A percentile compares a stretch with the other conserved stretches of the same genome.
phyloP scores from a whole-genome alignment of 176 grass and related monocot genomes.

The Cenchrus americanus region DNA sequence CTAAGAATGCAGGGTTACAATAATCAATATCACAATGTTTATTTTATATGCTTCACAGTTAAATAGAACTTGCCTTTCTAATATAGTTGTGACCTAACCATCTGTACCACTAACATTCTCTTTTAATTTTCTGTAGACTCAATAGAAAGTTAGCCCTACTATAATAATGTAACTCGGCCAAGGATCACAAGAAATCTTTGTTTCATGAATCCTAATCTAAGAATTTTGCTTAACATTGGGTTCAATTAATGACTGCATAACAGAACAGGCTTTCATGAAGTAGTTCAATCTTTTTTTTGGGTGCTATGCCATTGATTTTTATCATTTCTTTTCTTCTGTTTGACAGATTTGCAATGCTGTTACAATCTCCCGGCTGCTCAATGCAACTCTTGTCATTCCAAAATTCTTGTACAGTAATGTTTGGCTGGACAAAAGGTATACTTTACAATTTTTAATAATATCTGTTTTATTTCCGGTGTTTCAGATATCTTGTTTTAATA shows the following conservation, averaged over 20 bases:
- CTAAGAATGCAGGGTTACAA: neutral
- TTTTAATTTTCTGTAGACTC: neutral
- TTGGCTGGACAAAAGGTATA: slow-evolving; percentile 93
- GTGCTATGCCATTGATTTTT: slow-evolving; percentile 31
- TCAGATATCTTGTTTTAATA: slow-evolving; percentile 10
- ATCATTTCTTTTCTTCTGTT: slow-evolving; percentile 19
- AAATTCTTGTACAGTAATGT: slow-evolving; percentile 93
- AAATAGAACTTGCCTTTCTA: slow-evolving; percentile 12
- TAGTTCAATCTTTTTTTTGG: slow-evolving; percentile 7
- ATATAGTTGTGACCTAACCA: neutral
- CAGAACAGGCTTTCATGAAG: neutral
- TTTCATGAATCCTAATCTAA: slow-evolving; percentile 11
- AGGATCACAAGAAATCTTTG: neutral
- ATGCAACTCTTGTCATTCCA: slow-evolving; percentile 92
- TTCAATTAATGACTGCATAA: slow-evolving; percentile 6
- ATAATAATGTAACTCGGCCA: neutral
- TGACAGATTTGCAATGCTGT: slow-evolving; percentile 98
- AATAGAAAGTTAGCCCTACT: neutral
- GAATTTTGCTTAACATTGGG: neutral
- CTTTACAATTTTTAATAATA: slow-evolving; percentile 11
- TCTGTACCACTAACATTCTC: neutral
- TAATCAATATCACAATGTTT: neutral
- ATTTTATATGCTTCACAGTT: slow-evolving; percentile 17
- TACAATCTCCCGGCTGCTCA: slow-evolving; percentile 77
- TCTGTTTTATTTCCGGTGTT: slow-evolving; percentile 10